These are phyloP conservation scores for Coniella lustricola DNA, from an alignment of 2,329 filamentous ascomycete species.

Conservation along the genomic window DNA sequence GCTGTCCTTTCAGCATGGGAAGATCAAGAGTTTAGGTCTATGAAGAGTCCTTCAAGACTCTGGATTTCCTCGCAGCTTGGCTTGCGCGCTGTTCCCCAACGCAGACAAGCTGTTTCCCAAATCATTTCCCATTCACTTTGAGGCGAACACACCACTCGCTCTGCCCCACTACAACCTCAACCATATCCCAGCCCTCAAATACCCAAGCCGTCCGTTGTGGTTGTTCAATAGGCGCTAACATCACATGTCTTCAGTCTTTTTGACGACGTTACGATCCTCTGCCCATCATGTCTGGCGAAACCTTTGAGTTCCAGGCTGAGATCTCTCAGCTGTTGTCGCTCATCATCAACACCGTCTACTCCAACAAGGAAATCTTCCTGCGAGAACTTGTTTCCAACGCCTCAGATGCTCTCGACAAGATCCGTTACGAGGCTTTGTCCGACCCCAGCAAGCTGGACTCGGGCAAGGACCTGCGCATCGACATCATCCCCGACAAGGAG, in stretches of 20 bases:
- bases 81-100: too few relatives aligned
- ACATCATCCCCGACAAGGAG: conserved; percentile 97
- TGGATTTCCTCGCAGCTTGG: too few relatives aligned
- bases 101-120: too few relatives aligned
- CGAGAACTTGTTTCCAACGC: conserved; percentile 97
- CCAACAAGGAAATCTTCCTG: conserved; percentile 99
- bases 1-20: background rate
- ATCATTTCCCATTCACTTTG: too few relatives aligned
- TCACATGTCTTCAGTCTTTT: conserved; percentile 5
- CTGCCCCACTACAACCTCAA: too few relatives aligned
- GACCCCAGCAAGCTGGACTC: conserved; percentile 96
- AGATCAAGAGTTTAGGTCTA: background rate
- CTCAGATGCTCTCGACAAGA: conserved; percentile 99
- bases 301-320: conserved; percentile 99
- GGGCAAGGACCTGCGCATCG: conserved; percentile 96
- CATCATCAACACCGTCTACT: conserved; percentile 99
- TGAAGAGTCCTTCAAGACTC: too few relatives aligned
- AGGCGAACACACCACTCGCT: too few relatives aligned
- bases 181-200: too few relatives aligned
- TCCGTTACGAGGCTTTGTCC: conserved; percentile 96
- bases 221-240: background rate
- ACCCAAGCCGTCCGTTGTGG: too few relatives aligned
- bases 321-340: conserved; percentile 99
- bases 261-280: conserved; percentile 22
- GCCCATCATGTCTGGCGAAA: conserved; percentile 74